Percentiles rank a stretch among this genome's conserved stretches.
Conservation (phyloP, 352 stramenopile genomes). For the Globisporangium barbulae region DNA sequence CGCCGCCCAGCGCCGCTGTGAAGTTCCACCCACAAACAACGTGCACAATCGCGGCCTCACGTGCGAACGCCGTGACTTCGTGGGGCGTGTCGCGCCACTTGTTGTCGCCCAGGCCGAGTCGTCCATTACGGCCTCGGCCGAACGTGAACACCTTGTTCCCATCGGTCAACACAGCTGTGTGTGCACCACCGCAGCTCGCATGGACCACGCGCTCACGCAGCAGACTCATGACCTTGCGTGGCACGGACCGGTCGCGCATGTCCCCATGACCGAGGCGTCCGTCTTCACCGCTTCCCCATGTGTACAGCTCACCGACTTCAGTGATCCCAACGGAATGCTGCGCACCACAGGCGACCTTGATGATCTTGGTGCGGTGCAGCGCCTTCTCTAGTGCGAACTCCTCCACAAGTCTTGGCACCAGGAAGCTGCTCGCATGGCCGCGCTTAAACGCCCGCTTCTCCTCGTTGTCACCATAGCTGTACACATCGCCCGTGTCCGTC, state of each 20-base stretch:
- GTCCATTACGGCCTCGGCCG: constrained; percentile 66
- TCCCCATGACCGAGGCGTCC: constrained; percentile 74
- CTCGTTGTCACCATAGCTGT: constrained; percentile 71
- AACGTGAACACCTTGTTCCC: constrained; percentile 68
- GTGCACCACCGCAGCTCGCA: constrained; percentile 74
- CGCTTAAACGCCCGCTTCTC: constrained; percentile 37
- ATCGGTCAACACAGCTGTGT: constrained; percentile 72
- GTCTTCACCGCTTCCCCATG: constrained; percentile 82
- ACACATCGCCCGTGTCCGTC: constrained; percentile 72
- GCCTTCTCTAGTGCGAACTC: constrained; percentile 80
- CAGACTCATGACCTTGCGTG: constrained; percentile 80
- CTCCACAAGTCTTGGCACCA: constrained; percentile 63
- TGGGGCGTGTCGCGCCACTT: constrained; percentile 76
- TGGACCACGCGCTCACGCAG: constrained; percentile 56
- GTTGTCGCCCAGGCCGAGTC: constrained; percentile 66
- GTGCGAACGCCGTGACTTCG: constrained; percentile 44
- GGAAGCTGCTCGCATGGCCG: constrained; percentile 29
- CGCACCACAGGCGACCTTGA: constrained; percentile 58
- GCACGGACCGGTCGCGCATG: constrained; percentile 70
- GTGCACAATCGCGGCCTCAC: constrained; percentile 32
- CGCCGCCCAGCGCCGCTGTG: constrained; percentile 45
- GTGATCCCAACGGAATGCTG: constrained; percentile 78
- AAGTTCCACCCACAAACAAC: constrained; percentile 85
- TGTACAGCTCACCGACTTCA: constrained; percentile 69
- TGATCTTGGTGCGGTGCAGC: constrained; percentile 61